Evolutionary conservation across 306 rosid species (phyloP).

Genomic region (Comarum palustre): DNA sequence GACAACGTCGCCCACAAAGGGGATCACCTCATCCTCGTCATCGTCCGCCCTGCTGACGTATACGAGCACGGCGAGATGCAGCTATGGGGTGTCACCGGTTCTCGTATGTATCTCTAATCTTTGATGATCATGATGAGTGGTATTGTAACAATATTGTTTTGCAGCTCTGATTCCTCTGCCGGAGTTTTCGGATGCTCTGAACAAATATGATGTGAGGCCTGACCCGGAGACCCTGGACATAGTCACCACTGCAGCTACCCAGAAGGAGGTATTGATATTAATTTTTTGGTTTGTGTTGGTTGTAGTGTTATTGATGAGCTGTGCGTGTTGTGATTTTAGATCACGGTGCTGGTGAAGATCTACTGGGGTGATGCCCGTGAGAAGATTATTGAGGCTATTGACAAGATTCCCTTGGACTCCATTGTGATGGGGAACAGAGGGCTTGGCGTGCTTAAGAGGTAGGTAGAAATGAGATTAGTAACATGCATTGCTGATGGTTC

Average conservation of each 20-base stretch:
- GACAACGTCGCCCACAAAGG: constrained; percentile 69
- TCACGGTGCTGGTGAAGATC: constrained; percentile 55
- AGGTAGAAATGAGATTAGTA: constrained; percentile 38
- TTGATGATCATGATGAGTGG: neutral
- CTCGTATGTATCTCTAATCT: constrained; percentile 43
- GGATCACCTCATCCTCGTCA: constrained; percentile 59
- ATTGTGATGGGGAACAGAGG: constrained; percentile 80
- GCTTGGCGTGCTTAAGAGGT: constrained; percentile 72
- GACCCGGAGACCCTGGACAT: constrained; percentile 52
- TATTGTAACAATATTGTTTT: neutral
- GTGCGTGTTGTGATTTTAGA: constrained; percentile 40
- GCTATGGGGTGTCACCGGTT: constrained; percentile 75
- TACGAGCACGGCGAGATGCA: constrained; percentile 80
- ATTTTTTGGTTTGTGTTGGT: neutral
- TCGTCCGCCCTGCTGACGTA: constrained; percentile 36
- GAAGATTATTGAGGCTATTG: constrained; percentile 63
- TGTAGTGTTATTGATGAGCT: neutral
- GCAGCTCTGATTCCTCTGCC: constrained; percentile 70
- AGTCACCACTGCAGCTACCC: constrained; percentile 33
- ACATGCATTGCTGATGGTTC: neutral
- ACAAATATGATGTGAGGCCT: constrained; percentile 61
- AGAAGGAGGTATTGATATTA: constrained; percentile 48
- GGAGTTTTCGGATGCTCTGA: constrained; percentile 58
- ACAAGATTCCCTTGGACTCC: constrained; percentile 45
- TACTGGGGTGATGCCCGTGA: constrained; percentile 73